phyloP scores from a whole-genome alignment of 2,329 filamentous ascomycete species.

The Arthrobotrys entomopaga region DNA sequence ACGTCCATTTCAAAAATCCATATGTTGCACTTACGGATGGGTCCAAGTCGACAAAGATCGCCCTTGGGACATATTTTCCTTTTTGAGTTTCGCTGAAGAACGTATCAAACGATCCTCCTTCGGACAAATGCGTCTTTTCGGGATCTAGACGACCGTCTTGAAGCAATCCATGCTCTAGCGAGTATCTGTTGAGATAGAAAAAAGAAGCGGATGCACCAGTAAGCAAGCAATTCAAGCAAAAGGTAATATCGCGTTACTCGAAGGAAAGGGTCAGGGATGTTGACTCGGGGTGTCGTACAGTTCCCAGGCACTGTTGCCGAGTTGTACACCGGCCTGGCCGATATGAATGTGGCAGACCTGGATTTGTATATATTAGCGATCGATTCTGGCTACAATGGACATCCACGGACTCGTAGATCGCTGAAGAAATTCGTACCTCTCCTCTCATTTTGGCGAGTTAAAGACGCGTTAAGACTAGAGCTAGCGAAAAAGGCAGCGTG shows the following conservation, averaged over 20 bases:
- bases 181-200: conserved; percentile 66
- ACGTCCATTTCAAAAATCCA: no score
- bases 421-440: conserved; percentile 25
- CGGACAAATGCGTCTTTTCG: conserved; percentile 63
- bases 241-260: conserved; percentile 12
- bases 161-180: conserved; percentile 73
- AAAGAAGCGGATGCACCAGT: conserved; percentile 12
- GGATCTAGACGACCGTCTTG: conserved; percentile 70
- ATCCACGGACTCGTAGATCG: background rate
- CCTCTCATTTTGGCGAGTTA: conserved; percentile 53
- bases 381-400: background rate
- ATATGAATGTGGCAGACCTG: conserved; percentile 75
- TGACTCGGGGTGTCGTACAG: conserved; percentile 66
- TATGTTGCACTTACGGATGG: conserved; percentile 66
- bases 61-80: conserved; percentile 75
- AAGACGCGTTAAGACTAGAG: conserved; percentile 39
- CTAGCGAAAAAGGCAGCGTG: background rate
- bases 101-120: conserved; percentile 70
- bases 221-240: conserved; percentile 26
- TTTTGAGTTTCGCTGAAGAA: conserved; percentile 74
- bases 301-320: conserved; percentile 76
- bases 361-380: conserved; percentile 22
- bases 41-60: conserved; percentile 75
- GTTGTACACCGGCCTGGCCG: conserved; percentile 74
- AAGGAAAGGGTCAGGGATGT: conserved; percentile 48